phyloP scores from a whole-genome alignment of 169 alveolate species.

The Cardiosporidium cionae region DNA sequence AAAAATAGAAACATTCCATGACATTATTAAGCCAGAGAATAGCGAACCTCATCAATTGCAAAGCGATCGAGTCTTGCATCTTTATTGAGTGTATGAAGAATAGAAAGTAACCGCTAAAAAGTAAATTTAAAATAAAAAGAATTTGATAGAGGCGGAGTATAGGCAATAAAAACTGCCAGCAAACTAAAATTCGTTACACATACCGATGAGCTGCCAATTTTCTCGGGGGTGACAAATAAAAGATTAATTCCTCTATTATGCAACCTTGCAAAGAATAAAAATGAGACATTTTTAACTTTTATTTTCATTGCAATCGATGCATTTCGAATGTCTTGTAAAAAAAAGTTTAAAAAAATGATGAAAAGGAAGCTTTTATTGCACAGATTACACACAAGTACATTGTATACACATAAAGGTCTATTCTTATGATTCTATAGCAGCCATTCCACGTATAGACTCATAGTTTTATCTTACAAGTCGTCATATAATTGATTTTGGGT shows the following conservation, averaged over 20 bases:
- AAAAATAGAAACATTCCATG: no score
- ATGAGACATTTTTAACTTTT: constrained; percentile 22
- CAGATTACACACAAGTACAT: no score
- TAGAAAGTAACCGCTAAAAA: constrained; percentile 53
- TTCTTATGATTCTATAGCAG: no score
- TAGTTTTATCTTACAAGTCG: constrained; percentile 6
- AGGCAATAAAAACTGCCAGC: no score
- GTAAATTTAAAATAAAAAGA: no score
- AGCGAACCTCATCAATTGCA: constrained; percentile 98
- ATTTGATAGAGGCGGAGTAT: no score
- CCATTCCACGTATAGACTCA: no score
- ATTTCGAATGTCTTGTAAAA: constrained; percentile 16
- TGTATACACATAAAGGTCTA: no score
- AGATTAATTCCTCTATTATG: constrained; percentile 21
- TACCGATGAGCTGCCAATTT: constrained; percentile 66
- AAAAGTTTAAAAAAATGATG: no score
- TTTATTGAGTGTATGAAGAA: constrained; percentile 56
- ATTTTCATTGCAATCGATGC: constrained; percentile 28
- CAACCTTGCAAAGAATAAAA: background rate
- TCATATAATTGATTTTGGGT: constrained; percentile 29
- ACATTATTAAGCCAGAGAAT: no score
- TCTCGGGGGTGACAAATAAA: constrained; percentile 88
- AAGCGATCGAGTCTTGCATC: constrained; percentile 73
- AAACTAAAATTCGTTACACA: no score
- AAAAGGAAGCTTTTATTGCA: no score